Conservation (phyloP, 345 rosid species). For the Physaria fendleri region DNA sequence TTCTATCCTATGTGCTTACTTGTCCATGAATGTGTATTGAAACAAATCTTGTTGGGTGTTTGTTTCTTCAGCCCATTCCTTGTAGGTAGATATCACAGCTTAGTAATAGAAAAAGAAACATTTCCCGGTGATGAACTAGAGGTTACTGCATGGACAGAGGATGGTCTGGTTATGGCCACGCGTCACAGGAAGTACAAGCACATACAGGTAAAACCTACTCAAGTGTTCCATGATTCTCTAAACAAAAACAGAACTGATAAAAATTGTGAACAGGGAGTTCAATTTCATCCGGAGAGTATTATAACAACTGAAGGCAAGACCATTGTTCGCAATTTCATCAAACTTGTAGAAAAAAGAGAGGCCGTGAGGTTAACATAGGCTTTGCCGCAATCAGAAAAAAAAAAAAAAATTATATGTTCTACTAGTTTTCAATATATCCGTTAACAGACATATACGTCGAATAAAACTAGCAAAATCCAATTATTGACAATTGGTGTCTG, state of each 20-base stretch:
- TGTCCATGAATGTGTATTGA: background rate
- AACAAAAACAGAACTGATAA: background rate
- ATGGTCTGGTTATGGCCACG: slow-evolving; percentile 92
- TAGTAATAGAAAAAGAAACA: slow-evolving; percentile 70
- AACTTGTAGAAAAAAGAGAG: slow-evolving; percentile 46
- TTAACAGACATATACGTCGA: no score
- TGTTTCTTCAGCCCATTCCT: slow-evolving; percentile 62
- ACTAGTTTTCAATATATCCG: no score
- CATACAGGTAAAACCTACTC: slow-evolving; percentile 49
- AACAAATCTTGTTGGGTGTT: background rate
- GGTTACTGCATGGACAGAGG: slow-evolving; percentile 93
- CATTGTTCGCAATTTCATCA: slow-evolving; percentile 71
- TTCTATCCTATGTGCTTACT: no score
- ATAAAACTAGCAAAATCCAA: no score
- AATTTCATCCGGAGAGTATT: slow-evolving; percentile 97
- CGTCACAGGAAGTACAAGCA: slow-evolving; percentile 74
- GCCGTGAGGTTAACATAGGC: slow-evolving; percentile 42
- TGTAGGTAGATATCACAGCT: slow-evolving; percentile 92
- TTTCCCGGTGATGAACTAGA: slow-evolving; percentile 71
- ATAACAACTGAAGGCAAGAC: slow-evolving; percentile 71
- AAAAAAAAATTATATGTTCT: background rate
- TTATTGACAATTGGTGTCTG: no score
- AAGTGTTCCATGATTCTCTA: background rate
- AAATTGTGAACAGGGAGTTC: slow-evolving; percentile 62
- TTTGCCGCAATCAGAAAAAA: background rate